Evolutionary conservation across 352 stramenopile species (phyloP), one percentile per base, ranked within the genome.

Genomic region (Lagenidium giganteum): DNA sequence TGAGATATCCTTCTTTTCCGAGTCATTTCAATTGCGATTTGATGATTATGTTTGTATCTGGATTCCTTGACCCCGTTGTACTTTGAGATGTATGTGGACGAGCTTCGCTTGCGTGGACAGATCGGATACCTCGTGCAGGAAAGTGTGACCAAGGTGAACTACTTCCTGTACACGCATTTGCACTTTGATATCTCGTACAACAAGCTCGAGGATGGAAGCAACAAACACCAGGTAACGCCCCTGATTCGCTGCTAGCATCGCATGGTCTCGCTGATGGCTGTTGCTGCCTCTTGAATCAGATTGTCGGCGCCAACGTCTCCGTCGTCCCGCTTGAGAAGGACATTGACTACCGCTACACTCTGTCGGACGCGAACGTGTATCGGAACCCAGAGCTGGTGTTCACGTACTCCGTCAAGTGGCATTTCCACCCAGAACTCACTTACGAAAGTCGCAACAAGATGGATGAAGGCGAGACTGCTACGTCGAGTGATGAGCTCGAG

Each of bases 71-170:
- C 56, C 47, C 37, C 40, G 30, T 12, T 55, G 29, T 34, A 72
- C 65, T 98, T 98, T 69, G 94, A 99, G 77, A 97, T 99, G 83
- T 98, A 98, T 64, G 75, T 99, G 22, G 95, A 99, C 65, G 95
- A 98, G 75, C 75, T 99, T 37, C 94, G 93, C 37, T 84, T 98
- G 57, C 97, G 87, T 75, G 95, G 93, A 18, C 98, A 98, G 57
- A 78, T 98, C 23, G 95, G 94, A 25, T 91, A 98, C 36, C 70
- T 92, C 12, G 62, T 90, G 24, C 70, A 89, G 34, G 55, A 82
- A 47, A 67, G 65, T 42, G 76, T 78, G 61, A 84, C 67, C 45
- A 62, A 76, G 41, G 72, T 85, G 28, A 72, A 59, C 33, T 95
- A 92, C 37, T 98, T 93, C 63, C 67, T 99, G 8, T 98, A 97